These are phyloP conservation scores for Pythium insidiosum DNA, from an alignment of 352 stramenopile genomes.

Conservation along the genomic window DNA sequence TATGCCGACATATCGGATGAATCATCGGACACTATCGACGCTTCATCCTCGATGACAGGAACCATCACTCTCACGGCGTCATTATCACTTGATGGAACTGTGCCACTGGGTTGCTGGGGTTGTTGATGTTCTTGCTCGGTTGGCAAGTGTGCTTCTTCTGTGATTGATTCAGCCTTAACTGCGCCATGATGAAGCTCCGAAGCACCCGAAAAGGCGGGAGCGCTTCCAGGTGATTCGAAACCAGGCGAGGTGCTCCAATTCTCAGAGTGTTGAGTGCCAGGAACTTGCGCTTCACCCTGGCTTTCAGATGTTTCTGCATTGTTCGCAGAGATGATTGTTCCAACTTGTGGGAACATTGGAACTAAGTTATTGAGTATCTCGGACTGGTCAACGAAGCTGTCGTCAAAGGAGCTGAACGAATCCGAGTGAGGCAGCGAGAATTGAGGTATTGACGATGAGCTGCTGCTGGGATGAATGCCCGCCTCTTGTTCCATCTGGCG, in stretches of 20 bases:
- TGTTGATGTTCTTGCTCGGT: too few species aligned
- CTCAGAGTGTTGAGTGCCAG: too few species aligned
- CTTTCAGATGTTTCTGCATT: too few species aligned
- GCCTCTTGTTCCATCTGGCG: slow-evolving; percentile 17
- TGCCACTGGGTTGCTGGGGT: neutral
- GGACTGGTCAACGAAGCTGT: slow-evolving; percentile 25
- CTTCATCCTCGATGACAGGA: neutral
- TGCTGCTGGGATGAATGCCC: slow-evolving; percentile 1
- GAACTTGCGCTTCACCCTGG: too few species aligned
- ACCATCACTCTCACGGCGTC: neutral
- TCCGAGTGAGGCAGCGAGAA: slow-evolving; percentile 57
- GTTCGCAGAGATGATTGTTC: too few species aligned
- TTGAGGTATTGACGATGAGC: slow-evolving; percentile 20
- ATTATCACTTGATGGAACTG: neutral
- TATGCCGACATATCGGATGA: slow-evolving; percentile 15
- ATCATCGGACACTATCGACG: slow-evolving; percentile 13
- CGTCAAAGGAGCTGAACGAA: slow-evolving; percentile 50
- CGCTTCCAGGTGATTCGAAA: slow-evolving; percentile 1
- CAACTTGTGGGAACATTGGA: slow-evolving; percentile 57
- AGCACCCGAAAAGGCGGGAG: too few species aligned
- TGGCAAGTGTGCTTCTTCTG: too few species aligned
- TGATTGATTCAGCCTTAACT: too few species aligned
- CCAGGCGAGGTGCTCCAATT: too few species aligned
- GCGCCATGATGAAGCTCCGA: too few species aligned
- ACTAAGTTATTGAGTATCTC: slow-evolving; percentile 49